Percentiles rank a stretch among this genome's conserved stretches.
Evolutionary conservation across 768 basidiomycete species (phyloP).

Genomic region (Dioszegia aurantiaca): DNA sequence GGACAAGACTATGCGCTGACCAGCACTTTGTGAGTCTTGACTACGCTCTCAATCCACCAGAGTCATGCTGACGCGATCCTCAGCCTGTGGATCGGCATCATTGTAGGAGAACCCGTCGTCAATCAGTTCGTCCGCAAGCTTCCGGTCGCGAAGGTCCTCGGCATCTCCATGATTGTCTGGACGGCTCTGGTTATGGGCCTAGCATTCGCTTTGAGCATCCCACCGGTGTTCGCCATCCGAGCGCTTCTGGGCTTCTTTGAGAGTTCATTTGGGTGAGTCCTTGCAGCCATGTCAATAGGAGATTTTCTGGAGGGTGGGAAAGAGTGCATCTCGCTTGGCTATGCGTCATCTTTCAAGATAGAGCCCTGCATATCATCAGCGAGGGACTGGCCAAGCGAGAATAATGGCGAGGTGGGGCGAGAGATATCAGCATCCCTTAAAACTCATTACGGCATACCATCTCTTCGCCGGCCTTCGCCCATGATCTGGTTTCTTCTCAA

Average conservation of each 20-base stretch:
- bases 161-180: slow-evolving; percentile 2
- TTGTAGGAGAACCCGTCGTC: slow-evolving; percentile 36
- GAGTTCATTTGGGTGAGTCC: slow-evolving; percentile 28
- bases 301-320: too few relatives aligned
- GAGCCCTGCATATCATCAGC: too few relatives aligned
- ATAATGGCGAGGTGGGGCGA: too few relatives aligned
- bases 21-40: slow-evolving; percentile 20
- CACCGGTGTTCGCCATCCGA: slow-evolving; percentile 30
- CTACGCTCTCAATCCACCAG: too few relatives aligned
- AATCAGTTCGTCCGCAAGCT: slow-evolving; percentile 26
- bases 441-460: too few relatives aligned
- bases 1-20: slow-evolving; percentile 32
- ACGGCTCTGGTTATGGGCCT: slow-evolving; percentile 25
- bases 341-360: too few relatives aligned
- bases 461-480: too few relatives aligned
- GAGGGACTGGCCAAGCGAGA: too few relatives aligned
- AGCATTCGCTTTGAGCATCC: slow-evolving; percentile 19
- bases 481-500: too few relatives aligned
- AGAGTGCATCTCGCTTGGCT: too few relatives aligned
- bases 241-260: slow-evolving; percentile 35
- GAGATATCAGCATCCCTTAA: too few relatives aligned
- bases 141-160: slow-evolving; percentile 25
- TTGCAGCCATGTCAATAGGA: not conserved
- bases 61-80: not conserved
- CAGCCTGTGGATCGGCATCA: slow-evolving; percentile 35